Conservation (phyloP, 2,329 filamentous ascomycete genomes). For the Diaporthe sp. region DNA sequence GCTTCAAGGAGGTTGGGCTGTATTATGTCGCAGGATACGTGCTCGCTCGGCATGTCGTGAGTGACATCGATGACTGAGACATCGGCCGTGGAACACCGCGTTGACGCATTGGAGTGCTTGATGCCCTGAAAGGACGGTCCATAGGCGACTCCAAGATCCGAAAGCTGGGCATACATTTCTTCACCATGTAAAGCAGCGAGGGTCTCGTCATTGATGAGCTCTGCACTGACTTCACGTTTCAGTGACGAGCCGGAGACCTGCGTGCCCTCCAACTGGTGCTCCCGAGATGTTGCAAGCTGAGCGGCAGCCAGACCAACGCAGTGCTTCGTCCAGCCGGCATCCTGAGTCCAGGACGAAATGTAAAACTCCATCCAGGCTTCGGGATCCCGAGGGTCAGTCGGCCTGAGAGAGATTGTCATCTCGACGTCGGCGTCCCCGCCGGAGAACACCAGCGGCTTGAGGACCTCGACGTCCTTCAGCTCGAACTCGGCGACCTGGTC, state of each 20-base stretch:
- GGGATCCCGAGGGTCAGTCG: conserved; percentile 58
- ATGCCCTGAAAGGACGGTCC: conserved; percentile 67
- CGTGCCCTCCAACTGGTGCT: too few relatives aligned
- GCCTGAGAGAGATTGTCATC: conserved; percentile 62
- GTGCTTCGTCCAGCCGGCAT: conserved; percentile 70
- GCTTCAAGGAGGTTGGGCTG: conserved; percentile 58
- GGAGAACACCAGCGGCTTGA: conserved; percentile 61
- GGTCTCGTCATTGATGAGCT: neutral
- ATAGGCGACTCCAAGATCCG: conserved; percentile 63
- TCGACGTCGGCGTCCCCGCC: conserved; percentile 49
- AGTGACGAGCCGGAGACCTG: neutral
- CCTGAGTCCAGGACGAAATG: conserved; percentile 67
- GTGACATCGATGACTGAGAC: conserved; percentile 52
- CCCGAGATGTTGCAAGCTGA: neutral
- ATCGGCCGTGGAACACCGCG: neutral
- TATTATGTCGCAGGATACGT: conserved; percentile 40
- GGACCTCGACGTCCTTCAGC: conserved; percentile 62
- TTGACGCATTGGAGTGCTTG: conserved; percentile 56
- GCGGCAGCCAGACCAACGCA: conserved; percentile 64
- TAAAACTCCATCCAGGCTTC: conserved; percentile 69
- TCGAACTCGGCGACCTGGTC: conserved; percentile 57
- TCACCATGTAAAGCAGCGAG: neutral
- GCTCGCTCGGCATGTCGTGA: conserved; percentile 56
- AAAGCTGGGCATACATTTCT: conserved; percentile 61
- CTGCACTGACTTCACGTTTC: neutral